Percentiles rank a stretch among this genome's conserved stretches.
Conservation (phyloP, 495 filamentous ascomycete species). For the Talaromyces trachyspermus region DNA sequence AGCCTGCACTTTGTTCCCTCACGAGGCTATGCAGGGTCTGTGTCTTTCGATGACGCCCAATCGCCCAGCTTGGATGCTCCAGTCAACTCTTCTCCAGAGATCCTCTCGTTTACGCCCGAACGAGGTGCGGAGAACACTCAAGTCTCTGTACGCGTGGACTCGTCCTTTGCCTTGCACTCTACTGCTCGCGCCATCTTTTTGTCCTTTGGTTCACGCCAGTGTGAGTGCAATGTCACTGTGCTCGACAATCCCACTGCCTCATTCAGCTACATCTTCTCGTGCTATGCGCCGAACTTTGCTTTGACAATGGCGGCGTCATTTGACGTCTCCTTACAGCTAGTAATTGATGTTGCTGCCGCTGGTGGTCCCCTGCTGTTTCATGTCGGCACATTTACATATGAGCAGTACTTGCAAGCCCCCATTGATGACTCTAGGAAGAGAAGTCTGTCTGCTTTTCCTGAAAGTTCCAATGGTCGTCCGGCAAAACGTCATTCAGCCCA, state of each 20-base stretch:
- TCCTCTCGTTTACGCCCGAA: constrained; percentile 61
- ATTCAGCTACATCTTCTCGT: constrained; percentile 65
- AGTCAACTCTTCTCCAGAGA: constrained; percentile 32
- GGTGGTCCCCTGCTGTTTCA: constrained; percentile 54
- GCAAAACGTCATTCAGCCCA: constrained; percentile 40
- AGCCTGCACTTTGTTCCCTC: constrained; percentile 38
- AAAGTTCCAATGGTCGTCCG: constrained; percentile 27
- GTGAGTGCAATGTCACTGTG: constrained; percentile 54
- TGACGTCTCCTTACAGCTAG: constrained; percentile 65
- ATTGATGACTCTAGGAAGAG: constrained; percentile 39
- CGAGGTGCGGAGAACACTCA: constrained; percentile 60
- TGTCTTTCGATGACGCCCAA: constrained; percentile 34
- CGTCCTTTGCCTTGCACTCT: constrained; percentile 60
- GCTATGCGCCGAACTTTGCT: constrained; percentile 63
- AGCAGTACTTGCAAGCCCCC: constrained; percentile 33
- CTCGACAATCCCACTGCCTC: constrained; percentile 47
- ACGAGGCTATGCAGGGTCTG: constrained; percentile 33
- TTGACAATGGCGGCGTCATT: constrained; percentile 57
- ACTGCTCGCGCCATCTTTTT: constrained; percentile 53
- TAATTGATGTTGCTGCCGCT: constrained; percentile 60
- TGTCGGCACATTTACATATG: constrained; percentile 73
- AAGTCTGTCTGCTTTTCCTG: constrained; percentile 42
- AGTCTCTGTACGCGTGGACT: constrained; percentile 65
- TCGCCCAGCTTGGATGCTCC: constrained; percentile 26
- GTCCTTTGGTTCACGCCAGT: constrained; percentile 67